Conservation (phyloP, 139 green algal species). For the Coelastrella sp. region DNA sequence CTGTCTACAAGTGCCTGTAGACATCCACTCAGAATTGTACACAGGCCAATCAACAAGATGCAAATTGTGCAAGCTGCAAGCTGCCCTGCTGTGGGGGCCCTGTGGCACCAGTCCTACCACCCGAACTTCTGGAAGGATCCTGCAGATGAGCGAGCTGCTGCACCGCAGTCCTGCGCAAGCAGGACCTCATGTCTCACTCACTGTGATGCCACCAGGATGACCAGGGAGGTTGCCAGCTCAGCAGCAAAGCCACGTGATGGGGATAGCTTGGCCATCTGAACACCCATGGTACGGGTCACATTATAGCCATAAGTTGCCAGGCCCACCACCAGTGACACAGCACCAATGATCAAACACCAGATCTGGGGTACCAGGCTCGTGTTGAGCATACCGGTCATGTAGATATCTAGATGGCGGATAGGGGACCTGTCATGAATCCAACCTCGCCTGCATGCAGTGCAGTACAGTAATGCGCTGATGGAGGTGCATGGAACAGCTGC, state of each 20-base stretch:
- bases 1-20: not conserved
- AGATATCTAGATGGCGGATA: slow-evolving; percentile 66
- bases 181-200: not conserved
- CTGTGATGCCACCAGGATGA: slow-evolving; percentile 72
- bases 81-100: not conserved
- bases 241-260: slow-evolving; percentile 72
- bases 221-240: slow-evolving; percentile 72
- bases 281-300: slow-evolving; percentile 72
- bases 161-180: not conserved
- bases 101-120: not conserved
- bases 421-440: slow-evolving; percentile 64
- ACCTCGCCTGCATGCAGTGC: slow-evolving; percentile 58
- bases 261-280: slow-evolving; percentile 72
- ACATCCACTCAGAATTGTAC: not conserved
- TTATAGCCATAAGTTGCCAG: slow-evolving; percentile 79
- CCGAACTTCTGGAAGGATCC: not conserved
- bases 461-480: slow-evolving; percentile 44
- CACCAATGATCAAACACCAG: slow-evolving; percentile 68
- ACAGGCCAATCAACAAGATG: not conserved
- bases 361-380: slow-evolving; percentile 49
- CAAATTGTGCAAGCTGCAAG: slow-evolving; percentile 8
- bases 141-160: not conserved
- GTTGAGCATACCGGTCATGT: slow-evolving; percentile 45
- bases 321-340: slow-evolving; percentile 67
- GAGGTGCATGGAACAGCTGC: too few relatives aligned